These are phyloP conservation scores for Candida patagonica DNA, from an alignment of 805 yeast species.

Conservation along the genomic window DNA sequence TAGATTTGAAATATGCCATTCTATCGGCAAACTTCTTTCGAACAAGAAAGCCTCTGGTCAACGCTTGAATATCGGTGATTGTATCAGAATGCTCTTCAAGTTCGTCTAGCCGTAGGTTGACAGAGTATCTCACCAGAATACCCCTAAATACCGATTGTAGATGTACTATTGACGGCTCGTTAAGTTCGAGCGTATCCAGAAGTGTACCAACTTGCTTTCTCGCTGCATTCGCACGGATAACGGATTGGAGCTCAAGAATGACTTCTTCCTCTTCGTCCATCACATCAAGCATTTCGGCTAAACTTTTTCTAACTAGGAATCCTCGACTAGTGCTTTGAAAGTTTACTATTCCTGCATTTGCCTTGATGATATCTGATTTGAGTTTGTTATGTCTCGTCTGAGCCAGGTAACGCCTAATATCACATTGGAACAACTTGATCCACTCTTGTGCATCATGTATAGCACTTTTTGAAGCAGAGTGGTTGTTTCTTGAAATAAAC, in stretches of 20 bases:
- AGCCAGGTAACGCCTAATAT: conserved; percentile 31
- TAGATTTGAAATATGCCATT: conserved; percentile 42
- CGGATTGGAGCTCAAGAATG: conserved; percentile 44
- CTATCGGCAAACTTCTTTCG: conserved; percentile 21
- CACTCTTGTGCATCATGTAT: conserved; percentile 13
- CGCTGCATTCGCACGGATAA: conserved; percentile 37
- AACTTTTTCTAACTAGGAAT: neutral
- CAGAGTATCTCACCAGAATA: conserved; percentile 26
- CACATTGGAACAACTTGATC: conserved; percentile 22
- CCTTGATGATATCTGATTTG: conserved; percentile 29
- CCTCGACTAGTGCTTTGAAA: conserved; percentile 27
- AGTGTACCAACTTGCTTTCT: conserved; percentile 14
- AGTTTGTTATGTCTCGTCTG: conserved; percentile 44
- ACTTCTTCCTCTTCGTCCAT: conserved; percentile 4
- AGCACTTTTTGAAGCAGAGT: conserved; percentile 6
- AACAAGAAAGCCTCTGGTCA: conserved; percentile 25
- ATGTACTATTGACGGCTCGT: conserved; percentile 19
- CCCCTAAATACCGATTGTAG: conserved; percentile 33
- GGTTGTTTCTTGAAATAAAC: conserved; percentile 43
- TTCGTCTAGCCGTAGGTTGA: conserved; percentile 25
- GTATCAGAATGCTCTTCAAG: conserved; percentile 26
- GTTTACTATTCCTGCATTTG: conserved; percentile 6
- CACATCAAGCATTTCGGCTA: conserved; percentile 6
- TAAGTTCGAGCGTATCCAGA: conserved; percentile 16
- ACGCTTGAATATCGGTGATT: conserved; percentile 27